These are phyloP conservation scores for Verticillium nonalfalfae DNA, from an alignment of 2,329 filamentous ascomycete genomes.

Conservation along the genomic window DNA sequence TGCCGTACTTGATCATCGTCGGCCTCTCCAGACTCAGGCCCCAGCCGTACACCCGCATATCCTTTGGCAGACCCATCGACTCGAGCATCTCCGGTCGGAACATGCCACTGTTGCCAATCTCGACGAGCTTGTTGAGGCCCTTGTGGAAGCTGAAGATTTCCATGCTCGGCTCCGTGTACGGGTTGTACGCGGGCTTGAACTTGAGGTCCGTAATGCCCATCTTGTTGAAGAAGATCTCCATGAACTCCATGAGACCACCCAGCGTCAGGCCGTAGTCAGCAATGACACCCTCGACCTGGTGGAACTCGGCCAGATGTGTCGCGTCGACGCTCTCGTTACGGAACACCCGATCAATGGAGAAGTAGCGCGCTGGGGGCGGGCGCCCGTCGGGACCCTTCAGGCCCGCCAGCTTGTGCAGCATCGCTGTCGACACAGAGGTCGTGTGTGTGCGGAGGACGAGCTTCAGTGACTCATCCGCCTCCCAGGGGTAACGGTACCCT, in stretches of 20 bases:
- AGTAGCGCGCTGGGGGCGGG: conserved; percentile 75
- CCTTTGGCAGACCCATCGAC: conserved; percentile 85
- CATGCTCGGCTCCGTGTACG: conserved; percentile 93
- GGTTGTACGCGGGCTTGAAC: conserved; percentile 97
- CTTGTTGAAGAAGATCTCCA: conserved; percentile 92
- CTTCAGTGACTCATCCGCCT: conserved; percentile 75
- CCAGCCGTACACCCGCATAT: conserved; percentile 92
- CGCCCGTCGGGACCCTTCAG: conserved; percentile 67
- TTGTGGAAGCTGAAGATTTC: conserved; percentile 96
- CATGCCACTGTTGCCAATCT: conserved; percentile 98
- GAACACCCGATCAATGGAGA: conserved; percentile 98
- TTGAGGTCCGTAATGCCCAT: conserved; percentile 82
- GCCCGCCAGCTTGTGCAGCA: conserved; percentile 83
- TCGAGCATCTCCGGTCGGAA: conserved; percentile 98
- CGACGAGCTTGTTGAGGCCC: conserved; percentile 83
- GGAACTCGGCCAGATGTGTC: conserved; percentile 95
- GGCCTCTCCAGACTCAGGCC: conserved; percentile 87
- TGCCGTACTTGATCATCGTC: conserved; percentile 94
- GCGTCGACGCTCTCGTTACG: conserved; percentile 95
- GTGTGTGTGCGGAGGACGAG: conserved; percentile 95
- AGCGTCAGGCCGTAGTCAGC: conserved; percentile 91
- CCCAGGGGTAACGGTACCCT: conserved; percentile 94
- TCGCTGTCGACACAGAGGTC: conserved; percentile 83
- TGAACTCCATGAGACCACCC: conserved; percentile 86
- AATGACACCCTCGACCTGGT: conserved; percentile 97